A percentile compares a stretch with the other conserved stretches of the same genome.
phyloP scores from a whole-genome alignment of 2,329 filamentous ascomycete species.

The Fusarium haematococcum region DNA sequence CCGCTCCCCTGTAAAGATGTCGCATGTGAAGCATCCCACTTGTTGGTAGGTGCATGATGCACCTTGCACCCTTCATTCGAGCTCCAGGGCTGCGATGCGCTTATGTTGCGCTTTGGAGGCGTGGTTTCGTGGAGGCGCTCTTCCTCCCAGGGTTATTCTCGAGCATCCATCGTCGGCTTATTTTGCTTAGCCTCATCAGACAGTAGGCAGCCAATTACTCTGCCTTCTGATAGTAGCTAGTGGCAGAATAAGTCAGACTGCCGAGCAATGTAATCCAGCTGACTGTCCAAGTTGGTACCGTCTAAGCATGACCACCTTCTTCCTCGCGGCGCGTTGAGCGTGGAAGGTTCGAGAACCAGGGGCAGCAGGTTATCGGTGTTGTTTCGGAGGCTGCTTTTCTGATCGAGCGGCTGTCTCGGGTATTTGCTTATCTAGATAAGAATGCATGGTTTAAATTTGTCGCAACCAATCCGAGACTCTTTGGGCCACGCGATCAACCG shows the following conservation, averaged over 20 bases:
- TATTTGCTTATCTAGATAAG: neutral
- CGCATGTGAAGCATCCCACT: neutral
- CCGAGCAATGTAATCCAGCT: neutral
- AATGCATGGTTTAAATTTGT: neutral
- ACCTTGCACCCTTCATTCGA: neutral
- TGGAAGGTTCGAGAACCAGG: neutral
- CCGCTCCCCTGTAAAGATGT: neutral
- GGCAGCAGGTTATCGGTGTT: too few species aligned
- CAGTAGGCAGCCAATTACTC: neutral
- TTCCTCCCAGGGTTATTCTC: neutral
- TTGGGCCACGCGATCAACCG: too few species aligned
- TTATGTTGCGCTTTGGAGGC: neutral
- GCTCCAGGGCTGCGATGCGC: neutral
- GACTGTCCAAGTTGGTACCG: neutral
- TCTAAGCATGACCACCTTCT: neutral
- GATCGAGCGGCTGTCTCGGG: neutral
- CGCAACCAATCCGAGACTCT: too few species aligned
- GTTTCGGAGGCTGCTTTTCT: neutral
- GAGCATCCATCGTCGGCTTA: neutral
- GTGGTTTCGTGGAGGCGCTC: neutral
- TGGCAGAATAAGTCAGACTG: neutral
- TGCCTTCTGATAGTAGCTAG: neutral
- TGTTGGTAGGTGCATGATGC: neutral
- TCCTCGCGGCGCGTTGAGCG: neutral
- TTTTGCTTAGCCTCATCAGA: neutral